These are phyloP conservation scores for Hirschfeldia incana DNA, from an alignment of 345 rosid species.

Conservation along the genomic window DNA sequence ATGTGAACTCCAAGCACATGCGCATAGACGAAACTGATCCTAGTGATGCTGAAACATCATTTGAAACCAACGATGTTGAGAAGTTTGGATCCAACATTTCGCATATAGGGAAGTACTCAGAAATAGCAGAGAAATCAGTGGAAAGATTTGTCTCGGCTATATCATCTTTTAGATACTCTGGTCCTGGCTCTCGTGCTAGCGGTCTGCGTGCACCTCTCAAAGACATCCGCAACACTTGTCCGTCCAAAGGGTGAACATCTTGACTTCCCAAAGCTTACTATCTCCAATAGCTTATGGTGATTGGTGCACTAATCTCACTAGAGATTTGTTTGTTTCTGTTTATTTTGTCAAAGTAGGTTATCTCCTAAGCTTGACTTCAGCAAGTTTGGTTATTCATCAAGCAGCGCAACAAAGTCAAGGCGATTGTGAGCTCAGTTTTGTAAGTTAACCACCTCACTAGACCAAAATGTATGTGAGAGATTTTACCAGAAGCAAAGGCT, in stretches of 20 bases:
- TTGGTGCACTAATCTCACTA: not conserved
- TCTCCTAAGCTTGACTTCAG: constrained; percentile 51
- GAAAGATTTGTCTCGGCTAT: constrained; percentile 73
- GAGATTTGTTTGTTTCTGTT: not conserved
- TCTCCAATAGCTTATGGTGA: constrained; percentile 11
- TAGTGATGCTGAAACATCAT: constrained; percentile 37
- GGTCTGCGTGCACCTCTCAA: constrained; percentile 91
- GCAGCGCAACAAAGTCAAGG: constrained; percentile 28
- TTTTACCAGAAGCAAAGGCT: not conserved
- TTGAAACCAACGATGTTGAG: constrained; percentile 33
- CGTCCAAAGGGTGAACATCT: constrained; percentile 50
- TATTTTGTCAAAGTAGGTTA: constrained; percentile 35
- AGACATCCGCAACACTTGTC: constrained; percentile 53
- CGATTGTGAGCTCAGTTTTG: constrained; percentile 44
- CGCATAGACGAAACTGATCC: constrained; percentile 43
- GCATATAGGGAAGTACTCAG: constrained; percentile 64
- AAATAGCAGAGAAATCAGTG: constrained; percentile 83
- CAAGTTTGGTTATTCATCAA: constrained; percentile 61
- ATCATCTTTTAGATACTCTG: constrained; percentile 60
- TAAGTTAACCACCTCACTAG: constrained; percentile 12
- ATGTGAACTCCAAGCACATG: constrained; percentile 47
- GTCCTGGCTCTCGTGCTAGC: constrained; percentile 86
- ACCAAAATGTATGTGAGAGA: not conserved
- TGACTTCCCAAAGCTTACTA: not conserved
- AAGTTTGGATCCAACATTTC: constrained; percentile 83